Conservation (phyloP, 495 filamentous ascomycete genomes). For the Hypoxylon perforatum region DNA sequence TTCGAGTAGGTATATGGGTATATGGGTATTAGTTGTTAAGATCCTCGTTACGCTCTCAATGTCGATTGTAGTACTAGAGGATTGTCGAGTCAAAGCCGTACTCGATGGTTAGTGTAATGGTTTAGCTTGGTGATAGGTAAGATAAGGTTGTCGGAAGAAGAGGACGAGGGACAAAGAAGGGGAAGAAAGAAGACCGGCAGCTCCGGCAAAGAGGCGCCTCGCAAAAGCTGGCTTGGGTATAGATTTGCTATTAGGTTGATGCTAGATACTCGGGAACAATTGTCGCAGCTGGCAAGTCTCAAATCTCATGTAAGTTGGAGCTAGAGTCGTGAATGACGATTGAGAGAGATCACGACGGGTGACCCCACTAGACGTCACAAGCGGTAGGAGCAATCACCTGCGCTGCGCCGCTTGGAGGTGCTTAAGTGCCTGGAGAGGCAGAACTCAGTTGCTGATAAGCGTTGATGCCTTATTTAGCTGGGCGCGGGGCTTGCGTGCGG, state of each 20-base stretch:
- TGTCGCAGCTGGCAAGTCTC: constrained; percentile 11
- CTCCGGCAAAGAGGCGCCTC: constrained; percentile 16
- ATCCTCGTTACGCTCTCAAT: neutral
- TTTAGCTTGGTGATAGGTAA: constrained; percentile 1
- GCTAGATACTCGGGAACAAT: neutral
- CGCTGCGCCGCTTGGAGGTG: neutral
- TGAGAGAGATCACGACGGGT: constrained; percentile 35
- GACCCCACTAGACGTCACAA: constrained; percentile 44
- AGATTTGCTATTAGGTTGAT: constrained; percentile 14
- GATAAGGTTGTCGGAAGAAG: neutral
- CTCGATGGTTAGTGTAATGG: constrained; percentile 5
- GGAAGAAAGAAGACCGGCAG: constrained; percentile 22
- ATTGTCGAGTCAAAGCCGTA: constrained; percentile 2
- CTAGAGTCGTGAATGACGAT: constrained; percentile 34
- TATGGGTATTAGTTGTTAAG: neutral
- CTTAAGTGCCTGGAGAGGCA: neutral
- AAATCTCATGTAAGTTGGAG: constrained; percentile 20
- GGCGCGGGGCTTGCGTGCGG: constrained; percentile 27
- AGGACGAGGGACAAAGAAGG: neutral
- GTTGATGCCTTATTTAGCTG: constrained; percentile 37
- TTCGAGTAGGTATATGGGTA: neutral
- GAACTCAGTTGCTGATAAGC: constrained; percentile 11
- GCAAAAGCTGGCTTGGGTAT: neutral
- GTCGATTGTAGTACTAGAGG: constrained; percentile 3
- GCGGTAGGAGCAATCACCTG: constrained; percentile 29